Conservation (phyloP, 2,329 filamentous ascomycete species). For the Xylariales sp. region DNA sequence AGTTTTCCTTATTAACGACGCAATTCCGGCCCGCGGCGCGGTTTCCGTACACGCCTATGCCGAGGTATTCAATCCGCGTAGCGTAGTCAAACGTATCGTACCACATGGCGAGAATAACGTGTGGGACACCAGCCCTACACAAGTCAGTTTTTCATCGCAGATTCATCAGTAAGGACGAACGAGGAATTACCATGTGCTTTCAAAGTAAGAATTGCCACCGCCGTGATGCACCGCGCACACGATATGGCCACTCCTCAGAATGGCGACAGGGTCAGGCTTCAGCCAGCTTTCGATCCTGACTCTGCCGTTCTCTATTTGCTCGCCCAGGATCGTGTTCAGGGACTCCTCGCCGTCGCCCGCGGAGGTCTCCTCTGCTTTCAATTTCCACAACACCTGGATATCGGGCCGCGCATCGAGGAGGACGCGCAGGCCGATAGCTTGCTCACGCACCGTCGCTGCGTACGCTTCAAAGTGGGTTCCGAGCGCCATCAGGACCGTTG, state of each 20-base stretch:
- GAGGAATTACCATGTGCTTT: constrained; percentile 13
- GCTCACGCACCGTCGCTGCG: constrained; percentile 13
- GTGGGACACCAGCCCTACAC: constrained; percentile 14
- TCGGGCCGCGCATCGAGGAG: constrained; percentile 17
- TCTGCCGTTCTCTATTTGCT: constrained; percentile 16
- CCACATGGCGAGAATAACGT: constrained; percentile 16
- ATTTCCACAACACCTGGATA: constrained; percentile 25
- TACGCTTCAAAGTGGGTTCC: constrained; percentile 24
- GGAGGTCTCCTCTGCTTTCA: constrained; percentile 15
- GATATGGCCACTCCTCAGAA: constrained; percentile 18
- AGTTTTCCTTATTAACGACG: constrained; percentile 15
- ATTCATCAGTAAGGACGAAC: background rate
- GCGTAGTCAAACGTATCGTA: constrained; percentile 24
- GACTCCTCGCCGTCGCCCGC: constrained; percentile 6
- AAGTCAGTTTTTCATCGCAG: background rate
- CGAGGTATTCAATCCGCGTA: constrained; percentile 20
- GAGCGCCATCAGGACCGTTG: constrained; percentile 16
- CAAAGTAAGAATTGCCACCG: constrained; percentile 21
- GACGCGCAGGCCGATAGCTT: constrained; percentile 16
- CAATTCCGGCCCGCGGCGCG: constrained; percentile 11
- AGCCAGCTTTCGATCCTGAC: constrained; percentile 23
- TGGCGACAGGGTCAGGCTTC: constrained; percentile 14
- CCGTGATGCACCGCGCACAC: constrained; percentile 21
- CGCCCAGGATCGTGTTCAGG: constrained; percentile 6
- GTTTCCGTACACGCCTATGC: constrained; percentile 4